Percentiles rank a stretch among this genome's conserved stretches.
Evolutionary conservation across 768 basidiomycete genomes (phyloP).

Genomic region (Xerocomellus amylosporus): DNA sequence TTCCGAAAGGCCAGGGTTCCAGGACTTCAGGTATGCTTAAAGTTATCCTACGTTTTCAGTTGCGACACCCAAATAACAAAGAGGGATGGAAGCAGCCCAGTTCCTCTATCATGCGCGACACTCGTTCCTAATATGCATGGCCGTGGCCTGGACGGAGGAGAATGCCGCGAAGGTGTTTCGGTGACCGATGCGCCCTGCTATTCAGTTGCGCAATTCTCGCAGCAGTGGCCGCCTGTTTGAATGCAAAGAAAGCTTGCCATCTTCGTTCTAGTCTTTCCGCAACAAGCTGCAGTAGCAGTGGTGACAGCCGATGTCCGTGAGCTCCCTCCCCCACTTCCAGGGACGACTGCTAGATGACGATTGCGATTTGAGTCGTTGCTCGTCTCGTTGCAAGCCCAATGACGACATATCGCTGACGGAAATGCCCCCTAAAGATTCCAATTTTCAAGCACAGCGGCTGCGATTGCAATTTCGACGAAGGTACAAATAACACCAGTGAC

Average conservation of each 20-base stretch:
- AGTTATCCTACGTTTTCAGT: neutral
- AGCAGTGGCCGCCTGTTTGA: constrained; percentile 3
- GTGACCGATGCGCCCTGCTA: constrained; percentile 2
- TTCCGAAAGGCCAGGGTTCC: neutral
- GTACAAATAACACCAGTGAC: constrained; percentile 13
- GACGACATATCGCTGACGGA: constrained; percentile 6
- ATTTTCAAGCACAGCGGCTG: neutral
- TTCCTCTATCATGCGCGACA: neutral
- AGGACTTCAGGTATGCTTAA: neutral
- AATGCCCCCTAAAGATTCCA: constrained; percentile 8
- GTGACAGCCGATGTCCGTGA: neutral
- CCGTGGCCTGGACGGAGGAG: no score
- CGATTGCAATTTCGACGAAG: neutral
- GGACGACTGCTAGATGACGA: no score
- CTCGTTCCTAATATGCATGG: neutral
- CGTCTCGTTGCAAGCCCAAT: neutral
- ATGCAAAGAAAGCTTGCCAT: neutral
- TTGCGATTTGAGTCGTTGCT: neutral
- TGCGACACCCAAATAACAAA: neutral
- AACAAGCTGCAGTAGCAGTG: no score
- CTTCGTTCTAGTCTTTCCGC: neutral
- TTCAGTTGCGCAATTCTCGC: neutral
- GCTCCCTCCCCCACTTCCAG: constrained; percentile 7
- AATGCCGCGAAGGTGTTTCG: neutral
- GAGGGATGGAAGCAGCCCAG: neutral